Evolutionary conservation across 371 early-diverging fungal genomes (phyloP), one percentile per base, ranked within the genome.

Genomic region (Saksenaea oblongispora): DNA sequence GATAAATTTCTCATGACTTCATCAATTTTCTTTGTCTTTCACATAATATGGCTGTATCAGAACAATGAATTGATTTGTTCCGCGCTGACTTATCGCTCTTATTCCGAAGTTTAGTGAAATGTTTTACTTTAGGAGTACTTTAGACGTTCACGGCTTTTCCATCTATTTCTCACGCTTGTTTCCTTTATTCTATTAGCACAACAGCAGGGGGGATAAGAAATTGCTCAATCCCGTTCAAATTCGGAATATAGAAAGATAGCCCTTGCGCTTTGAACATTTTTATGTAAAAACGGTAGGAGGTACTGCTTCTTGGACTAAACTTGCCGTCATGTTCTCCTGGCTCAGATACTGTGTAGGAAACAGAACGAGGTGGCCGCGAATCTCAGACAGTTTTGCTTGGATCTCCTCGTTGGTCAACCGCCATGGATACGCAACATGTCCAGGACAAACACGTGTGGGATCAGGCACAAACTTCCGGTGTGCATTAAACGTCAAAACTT

Each of bases 301-400:
- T 28, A 84, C 70, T 5, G 81, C 80, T 55, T 74, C 80, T 59
- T 85, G 82, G 57, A 90, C 80, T 5, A 84, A 69, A 53, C 76
- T 80, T 3, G 86, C 86, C n/a, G 72, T 73, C 67, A 93, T 66
- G 34, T 86, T 89, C 67, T 90, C 90, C 15, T 87, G 64, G 35
- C 78, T 69, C 58, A 93, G 63, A 66, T 92, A 94, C 44, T 89
- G 79, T 1, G 86, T 82, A 34, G 94, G 92, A 64, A 91, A 91
- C 37, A 80, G 76, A n/a, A 94, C 93, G 58, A 88, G 51, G 65
- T 82, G 79, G 0, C 82, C 82, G 42, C 70, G 69, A 5, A 82
- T 75, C 9, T 68, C 61, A 34, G 67, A 56, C 39, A 82, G 47
- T 13, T 66, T 75, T 36, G 75, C 64, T 61, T 83, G 66, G 0